phyloP scores from a whole-genome alignment of 2,329 filamentous ascomycete species.

The Aspergillus spinulosporus region DNA sequence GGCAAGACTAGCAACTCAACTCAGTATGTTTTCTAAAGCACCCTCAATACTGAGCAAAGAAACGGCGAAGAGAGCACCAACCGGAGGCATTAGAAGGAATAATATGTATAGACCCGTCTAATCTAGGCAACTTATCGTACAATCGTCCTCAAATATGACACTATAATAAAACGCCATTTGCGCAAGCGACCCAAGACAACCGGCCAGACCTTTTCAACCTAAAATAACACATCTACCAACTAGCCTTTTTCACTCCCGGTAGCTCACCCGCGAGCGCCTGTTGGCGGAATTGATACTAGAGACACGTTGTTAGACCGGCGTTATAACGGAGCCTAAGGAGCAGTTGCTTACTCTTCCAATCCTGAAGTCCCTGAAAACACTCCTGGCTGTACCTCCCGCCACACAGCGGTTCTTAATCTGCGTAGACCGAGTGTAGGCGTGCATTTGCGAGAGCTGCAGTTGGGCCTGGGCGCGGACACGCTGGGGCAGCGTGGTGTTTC shows the following conservation, averaged over 20 bases:
- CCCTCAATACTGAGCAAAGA: neutral
- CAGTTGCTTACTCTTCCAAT: constrained; percentile 72
- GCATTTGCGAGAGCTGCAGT: constrained; percentile 91
- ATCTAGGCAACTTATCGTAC: constrained; percentile 9
- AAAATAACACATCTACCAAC: constrained; percentile 65
- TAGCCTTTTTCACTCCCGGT: constrained; percentile 92
- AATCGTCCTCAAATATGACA: constrained; percentile 10
- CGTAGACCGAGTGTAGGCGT: constrained; percentile 88
- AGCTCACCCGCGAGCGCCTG: constrained; percentile 82
- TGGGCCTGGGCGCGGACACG: constrained; percentile 87
- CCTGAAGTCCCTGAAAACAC: constrained; percentile 91
- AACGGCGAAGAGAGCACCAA: neutral
- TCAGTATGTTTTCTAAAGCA: neutral
- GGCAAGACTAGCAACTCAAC: no score
- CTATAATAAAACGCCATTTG: constrained; percentile 29
- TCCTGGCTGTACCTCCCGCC: constrained; percentile 82
- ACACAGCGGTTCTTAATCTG: constrained; percentile 95
- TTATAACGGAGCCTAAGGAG: no score
- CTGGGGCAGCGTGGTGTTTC: constrained; percentile 81
- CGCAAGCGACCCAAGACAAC: constrained; percentile 24
- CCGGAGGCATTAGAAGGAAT: neutral
- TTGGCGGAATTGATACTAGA: constrained; percentile 86
- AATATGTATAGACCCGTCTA: constrained; percentile 11
- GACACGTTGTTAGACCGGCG: constrained; percentile 1
- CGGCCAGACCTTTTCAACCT: constrained; percentile 19